These are phyloP conservation scores for Sanghuangporus sanghuang DNA, from an alignment of 1,284 basidiomycete genomes.

Conservation along the genomic window DNA sequence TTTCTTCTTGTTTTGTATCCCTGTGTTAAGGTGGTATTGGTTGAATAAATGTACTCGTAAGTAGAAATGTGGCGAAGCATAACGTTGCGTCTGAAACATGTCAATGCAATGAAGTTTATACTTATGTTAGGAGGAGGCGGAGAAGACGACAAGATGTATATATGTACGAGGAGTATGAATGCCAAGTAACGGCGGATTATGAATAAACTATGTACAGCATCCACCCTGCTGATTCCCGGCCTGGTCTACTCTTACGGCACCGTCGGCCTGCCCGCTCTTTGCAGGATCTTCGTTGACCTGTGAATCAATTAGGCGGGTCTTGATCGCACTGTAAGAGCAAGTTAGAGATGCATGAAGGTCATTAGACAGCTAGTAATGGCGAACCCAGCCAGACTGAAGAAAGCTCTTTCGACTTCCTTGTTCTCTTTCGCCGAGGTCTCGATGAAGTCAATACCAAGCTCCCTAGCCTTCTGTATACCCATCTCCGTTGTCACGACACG, in stretches of 20 bases:
- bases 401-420: slow-evolving; percentile 97
- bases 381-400: slow-evolving; percentile 94
- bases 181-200: neutral
- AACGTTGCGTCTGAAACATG: neutral
- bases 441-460: slow-evolving; percentile 93
- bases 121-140: neutral
- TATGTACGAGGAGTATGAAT: neutral
- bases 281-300: slow-evolving; percentile 65
- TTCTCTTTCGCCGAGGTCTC: slow-evolving; percentile 98
- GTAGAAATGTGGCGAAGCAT: neutral
- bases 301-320: slow-evolving; percentile 93
- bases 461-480: slow-evolving; percentile 76
- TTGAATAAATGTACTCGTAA: neutral
- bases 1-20: neutral
- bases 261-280: slow-evolving; percentile 39
- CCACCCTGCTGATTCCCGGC: slow-evolving; percentile 38
- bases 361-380: slow-evolving; percentile 24
- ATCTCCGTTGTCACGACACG: slow-evolving; percentile 86
- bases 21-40: neutral
- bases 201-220: slow-evolving; percentile 51
- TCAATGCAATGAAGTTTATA: neutral
- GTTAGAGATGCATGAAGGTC: neutral
- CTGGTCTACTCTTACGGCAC: slow-evolving; percentile 63
- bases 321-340: slow-evolving; percentile 76
- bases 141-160: slow-evolving; percentile 2